These are phyloP conservation scores for Penicillium expansum DNA, from an alignment of 2,329 filamentous ascomycete species.

Conservation along the genomic window DNA sequence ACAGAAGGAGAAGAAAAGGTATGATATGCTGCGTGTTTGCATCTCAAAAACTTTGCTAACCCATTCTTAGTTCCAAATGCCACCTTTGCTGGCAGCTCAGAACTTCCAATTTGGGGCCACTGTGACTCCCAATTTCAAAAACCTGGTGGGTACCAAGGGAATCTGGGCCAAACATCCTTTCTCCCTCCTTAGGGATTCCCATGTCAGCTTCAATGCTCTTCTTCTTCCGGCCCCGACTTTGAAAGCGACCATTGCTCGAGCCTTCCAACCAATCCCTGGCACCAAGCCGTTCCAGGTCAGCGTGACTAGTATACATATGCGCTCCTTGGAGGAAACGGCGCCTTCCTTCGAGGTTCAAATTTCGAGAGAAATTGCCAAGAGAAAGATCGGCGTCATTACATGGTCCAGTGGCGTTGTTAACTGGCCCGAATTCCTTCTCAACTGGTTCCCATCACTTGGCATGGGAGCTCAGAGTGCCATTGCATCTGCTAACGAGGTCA, in stretches of 20 bases:
- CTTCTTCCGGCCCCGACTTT: constrained; percentile 34
- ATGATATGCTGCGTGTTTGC: constrained; percentile 3
- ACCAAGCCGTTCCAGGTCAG: constrained; percentile 35
- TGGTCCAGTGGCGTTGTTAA: constrained; percentile 39
- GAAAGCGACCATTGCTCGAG: constrained; percentile 30
- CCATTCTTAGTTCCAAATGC: constrained; percentile 30
- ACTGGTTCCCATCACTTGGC: constrained; percentile 24
- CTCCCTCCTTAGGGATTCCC: constrained; percentile 34
- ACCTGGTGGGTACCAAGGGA: constrained; percentile 27
- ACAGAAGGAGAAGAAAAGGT: constrained; percentile 28
- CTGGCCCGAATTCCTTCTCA: constrained; percentile 35
- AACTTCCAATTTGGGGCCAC: constrained; percentile 35
- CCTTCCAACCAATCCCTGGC: constrained; percentile 31
- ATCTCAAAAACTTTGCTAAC: constrained; percentile 7
- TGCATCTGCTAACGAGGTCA: constrained; percentile 20
- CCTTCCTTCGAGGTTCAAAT: constrained; percentile 35
- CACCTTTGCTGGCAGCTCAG: constrained; percentile 27
- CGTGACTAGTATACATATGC: constrained; percentile 29
- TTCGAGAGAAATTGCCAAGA: constrained; percentile 30
- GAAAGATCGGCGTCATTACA: constrained; percentile 32
- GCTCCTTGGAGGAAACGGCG: constrained; percentile 26
- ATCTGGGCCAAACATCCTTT: constrained; percentile 30
- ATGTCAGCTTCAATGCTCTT: constrained; percentile 26
- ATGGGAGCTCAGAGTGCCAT: constrained; percentile 22
- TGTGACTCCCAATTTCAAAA: constrained; percentile 30